Evolutionary conservation across 2,329 filamentous ascomycete species (phyloP).

Genomic region (Scytalidium lignicola): DNA sequence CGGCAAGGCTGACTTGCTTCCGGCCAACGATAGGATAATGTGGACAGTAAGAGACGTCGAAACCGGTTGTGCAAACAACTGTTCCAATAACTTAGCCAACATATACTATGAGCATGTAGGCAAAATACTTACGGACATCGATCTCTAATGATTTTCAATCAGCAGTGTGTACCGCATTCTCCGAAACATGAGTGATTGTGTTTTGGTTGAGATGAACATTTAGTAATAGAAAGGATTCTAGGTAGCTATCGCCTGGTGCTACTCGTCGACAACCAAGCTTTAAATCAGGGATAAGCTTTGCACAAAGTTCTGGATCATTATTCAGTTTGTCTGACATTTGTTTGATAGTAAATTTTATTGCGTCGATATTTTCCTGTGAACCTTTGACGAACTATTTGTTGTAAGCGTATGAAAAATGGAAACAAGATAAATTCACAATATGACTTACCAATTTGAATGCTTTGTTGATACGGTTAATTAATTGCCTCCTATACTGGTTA

Average conservation of each 20-base stretch:
- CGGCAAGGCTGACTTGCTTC: constrained; percentile 4
- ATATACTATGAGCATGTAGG: constrained; percentile 21
- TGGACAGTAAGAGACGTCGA: constrained; percentile 20
- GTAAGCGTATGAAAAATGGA: too few relatives aligned
- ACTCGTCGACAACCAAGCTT: constrained; percentile 71
- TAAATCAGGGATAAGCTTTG: constrained; percentile 34
- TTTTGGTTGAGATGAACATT: too few relatives aligned
- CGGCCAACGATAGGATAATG: constrained; percentile 12
- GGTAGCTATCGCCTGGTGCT: constrained; percentile 47
- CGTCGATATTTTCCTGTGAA: too few relatives aligned
- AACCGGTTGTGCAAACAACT: constrained; percentile 26
- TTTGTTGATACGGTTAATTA: too few relatives aligned
- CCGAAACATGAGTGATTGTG: too few relatives aligned
- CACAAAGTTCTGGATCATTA: constrained; percentile 4
- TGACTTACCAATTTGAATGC: too few relatives aligned
- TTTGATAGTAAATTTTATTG: too few relatives aligned
- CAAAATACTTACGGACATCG: constrained; percentile 28
- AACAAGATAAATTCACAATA: too few relatives aligned
- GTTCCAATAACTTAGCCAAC: constrained; percentile 21
- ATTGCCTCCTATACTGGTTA: too few relatives aligned
- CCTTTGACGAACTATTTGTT: too few relatives aligned
- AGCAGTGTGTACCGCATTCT: constrained; percentile 25
- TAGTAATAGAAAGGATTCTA: constrained; percentile 35
- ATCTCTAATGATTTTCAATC: constrained; percentile 22
- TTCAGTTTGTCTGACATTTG: too few relatives aligned